phyloP scores from a whole-genome alignment of 805 yeast genomes.

The Metschnikowia kunwiensis region DNA sequence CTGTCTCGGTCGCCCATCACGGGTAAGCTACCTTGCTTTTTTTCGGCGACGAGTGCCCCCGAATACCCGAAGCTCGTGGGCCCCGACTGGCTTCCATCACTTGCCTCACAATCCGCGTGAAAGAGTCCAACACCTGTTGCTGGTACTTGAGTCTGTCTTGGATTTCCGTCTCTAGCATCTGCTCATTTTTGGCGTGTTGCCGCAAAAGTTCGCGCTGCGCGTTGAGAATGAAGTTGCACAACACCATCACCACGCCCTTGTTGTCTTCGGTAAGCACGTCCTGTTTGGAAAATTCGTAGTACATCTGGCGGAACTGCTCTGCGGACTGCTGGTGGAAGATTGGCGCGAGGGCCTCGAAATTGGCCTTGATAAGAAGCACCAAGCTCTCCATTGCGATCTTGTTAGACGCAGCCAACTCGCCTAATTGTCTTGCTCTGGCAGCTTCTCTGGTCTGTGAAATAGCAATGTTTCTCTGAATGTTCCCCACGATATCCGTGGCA shows the following conservation, averaged over 20 bases:
- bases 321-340: slow-evolving; percentile 14
- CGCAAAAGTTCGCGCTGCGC: slow-evolving; percentile 10
- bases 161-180: slow-evolving; percentile 13
- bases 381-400: slow-evolving; percentile 9
- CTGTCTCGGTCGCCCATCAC: no score
- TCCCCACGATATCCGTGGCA: neutral
- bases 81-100: slow-evolving; percentile 10
- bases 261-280: slow-evolving; percentile 4
- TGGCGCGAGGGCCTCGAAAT: slow-evolving; percentile 12
- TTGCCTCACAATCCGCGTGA: slow-evolving; percentile 11
- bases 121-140: slow-evolving; percentile 14
- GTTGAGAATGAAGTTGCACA: slow-evolving; percentile 12
- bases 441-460: neutral
- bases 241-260: slow-evolving; percentile 5
- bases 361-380: slow-evolving; percentile 10
- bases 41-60: slow-evolving; percentile 12
- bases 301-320: slow-evolving; percentile 11
- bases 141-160: slow-evolving; percentile 14
- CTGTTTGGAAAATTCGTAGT: slow-evolving; percentile 8
- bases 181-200: slow-evolving; percentile 13
- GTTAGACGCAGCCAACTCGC: slow-evolving; percentile 9
- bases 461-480: neutral
- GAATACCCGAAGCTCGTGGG: slow-evolving; percentile 9
- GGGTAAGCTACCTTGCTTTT: no score
- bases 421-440: neutral